Percentiles rank a stretch among this genome's conserved stretches.
These are phyloP conservation scores for Agrostemma githago DNA, from an alignment of 148 eudicot genomes.

Conservation along the genomic window DNA sequence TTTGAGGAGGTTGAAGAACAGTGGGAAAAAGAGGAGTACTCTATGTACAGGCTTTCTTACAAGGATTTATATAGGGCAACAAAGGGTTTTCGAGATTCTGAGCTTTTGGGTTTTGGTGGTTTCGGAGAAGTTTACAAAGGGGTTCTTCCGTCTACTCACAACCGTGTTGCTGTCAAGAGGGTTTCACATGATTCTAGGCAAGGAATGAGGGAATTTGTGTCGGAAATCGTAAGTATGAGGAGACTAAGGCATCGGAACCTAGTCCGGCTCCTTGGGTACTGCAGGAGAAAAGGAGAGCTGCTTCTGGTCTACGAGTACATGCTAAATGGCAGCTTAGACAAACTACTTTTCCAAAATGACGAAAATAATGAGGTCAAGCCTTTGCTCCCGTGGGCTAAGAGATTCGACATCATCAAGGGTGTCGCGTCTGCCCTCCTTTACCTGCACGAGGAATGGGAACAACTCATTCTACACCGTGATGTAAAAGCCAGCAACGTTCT, in stretches of 20 bases:
- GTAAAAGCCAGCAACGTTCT: no score
- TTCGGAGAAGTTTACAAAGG: slow-evolving; percentile 51
- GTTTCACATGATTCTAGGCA: slow-evolving; percentile 37
- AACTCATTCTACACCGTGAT: no score
- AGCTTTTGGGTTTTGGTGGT: slow-evolving; percentile 37
- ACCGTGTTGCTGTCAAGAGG: slow-evolving; percentile 36
- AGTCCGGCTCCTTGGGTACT: slow-evolving; percentile 44
- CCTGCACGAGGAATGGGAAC: not conserved
- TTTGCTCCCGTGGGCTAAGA: slow-evolving; percentile 31
- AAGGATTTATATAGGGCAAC: slow-evolving; percentile 37
- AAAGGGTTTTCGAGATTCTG: slow-evolving; percentile 34
- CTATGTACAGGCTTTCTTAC: slow-evolving; percentile 26
- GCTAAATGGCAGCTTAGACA: slow-evolving; percentile 48
- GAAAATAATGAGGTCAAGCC: not conserved
- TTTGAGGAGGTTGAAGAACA: slow-evolving; percentile 27
- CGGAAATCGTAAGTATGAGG: slow-evolving; percentile 37
- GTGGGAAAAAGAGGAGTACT: slow-evolving; percentile 28
- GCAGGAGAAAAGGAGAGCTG: slow-evolving; percentile 38
- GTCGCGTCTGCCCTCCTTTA: slow-evolving; percentile 39
- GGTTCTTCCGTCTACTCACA: slow-evolving; percentile 17
- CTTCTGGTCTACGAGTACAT: slow-evolving; percentile 40
- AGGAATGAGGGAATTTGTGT: slow-evolving; percentile 39
- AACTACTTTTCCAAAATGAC: slow-evolving; percentile 18
- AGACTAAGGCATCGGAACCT: slow-evolving; percentile 44
- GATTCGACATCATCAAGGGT: slow-evolving; percentile 33